Evolutionary conservation across 495 filamentous ascomycete species (phyloP).

Genomic region (Pseudomonodictys pantanalensis): DNA sequence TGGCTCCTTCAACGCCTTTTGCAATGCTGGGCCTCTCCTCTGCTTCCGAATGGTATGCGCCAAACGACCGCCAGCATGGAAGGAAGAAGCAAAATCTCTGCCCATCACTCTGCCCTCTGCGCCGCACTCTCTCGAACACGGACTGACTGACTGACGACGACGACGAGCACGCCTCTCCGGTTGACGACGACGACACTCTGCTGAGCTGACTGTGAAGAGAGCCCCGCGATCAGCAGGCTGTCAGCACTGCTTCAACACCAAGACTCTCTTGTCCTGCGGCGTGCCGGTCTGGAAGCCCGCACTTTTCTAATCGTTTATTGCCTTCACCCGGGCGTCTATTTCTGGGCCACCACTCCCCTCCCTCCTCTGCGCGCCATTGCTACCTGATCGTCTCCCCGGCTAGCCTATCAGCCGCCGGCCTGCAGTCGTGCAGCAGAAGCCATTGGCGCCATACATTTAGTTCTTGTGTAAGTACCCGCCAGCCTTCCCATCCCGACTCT

Average conservation of each 20-base stretch:
- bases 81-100: neutral
- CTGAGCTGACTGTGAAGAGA: neutral
- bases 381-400: constrained; percentile 8
- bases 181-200: neutral
- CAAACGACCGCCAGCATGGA: neutral
- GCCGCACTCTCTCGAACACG: neutral
- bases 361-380: constrained; percentile 11
- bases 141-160: neutral
- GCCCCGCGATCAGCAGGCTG: neutral
- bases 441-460: constrained; percentile 34
- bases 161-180: neutral
- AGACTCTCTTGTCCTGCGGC: constrained; percentile 9
- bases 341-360: constrained; percentile 27
- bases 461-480: constrained; percentile 37
- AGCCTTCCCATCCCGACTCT: constrained; percentile 29
- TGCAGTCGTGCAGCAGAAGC: constrained; percentile 23
- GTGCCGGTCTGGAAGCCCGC: constrained; percentile 24
- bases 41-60: constrained; percentile 12
- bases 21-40: constrained; percentile 17
- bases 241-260: neutral
- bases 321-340: constrained; percentile 42
- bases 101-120: neutral
- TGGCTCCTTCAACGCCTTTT: neutral
- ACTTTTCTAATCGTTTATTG: constrained; percentile 31
- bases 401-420: constrained; percentile 36